Evolutionary conservation across 2,329 filamentous ascomycete species (phyloP), one percentile per base, ranked within the genome.

Genomic region (Fusarium staphyleae): DNA sequence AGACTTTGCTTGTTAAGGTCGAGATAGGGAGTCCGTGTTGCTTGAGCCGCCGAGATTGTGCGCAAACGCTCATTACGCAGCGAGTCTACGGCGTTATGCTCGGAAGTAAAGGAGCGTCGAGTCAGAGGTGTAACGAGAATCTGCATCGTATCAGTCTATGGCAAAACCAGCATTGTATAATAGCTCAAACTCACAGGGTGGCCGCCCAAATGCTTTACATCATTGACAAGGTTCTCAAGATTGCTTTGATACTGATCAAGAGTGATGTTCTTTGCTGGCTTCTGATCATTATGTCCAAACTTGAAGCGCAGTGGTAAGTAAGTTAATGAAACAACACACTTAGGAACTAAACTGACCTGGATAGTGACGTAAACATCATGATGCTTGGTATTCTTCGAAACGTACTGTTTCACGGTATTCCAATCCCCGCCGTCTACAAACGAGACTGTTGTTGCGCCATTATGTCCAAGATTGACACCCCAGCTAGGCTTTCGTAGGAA

Each of bases 281-380:
- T 45, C 14, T 45, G 42, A 18, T 45, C 42, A 9, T 45, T 45
- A 15, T 45, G 42, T 12, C 42, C 42, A 22, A 45, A 45, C 42
- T 45, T 3, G 30, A 30, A 7, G 3, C 4, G 7, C 6, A 18
- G n/a, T 10, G 8, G 16, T 42, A 7, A 42, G 26, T 19, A 18
- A 18, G 16, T 3, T n/a, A 13, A 30, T 14, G 16, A 3, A 5
- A 5, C 11, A 4, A 9, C 8, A 18, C 14, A 35, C 35, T 3
- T 3, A 9, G 8, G 19, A 22, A 3, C 3, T 13, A 6, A 29
- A 13, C 28, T 29, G 3, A 29, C 28, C 28, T 29, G 28, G 8
- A 29, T 29, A 3, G 28, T 29, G 12, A 29, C 28, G 28, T 29
- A 29, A 9, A 29, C 30, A 5, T 34, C 9, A 10, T 35, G 34